A percentile compares a stretch with the other conserved stretches of the same genome.
Evolutionary conservation across 2,329 filamentous ascomycete genomes (phyloP).

Genomic region (Lasiodiplodia gonubiensis): DNA sequence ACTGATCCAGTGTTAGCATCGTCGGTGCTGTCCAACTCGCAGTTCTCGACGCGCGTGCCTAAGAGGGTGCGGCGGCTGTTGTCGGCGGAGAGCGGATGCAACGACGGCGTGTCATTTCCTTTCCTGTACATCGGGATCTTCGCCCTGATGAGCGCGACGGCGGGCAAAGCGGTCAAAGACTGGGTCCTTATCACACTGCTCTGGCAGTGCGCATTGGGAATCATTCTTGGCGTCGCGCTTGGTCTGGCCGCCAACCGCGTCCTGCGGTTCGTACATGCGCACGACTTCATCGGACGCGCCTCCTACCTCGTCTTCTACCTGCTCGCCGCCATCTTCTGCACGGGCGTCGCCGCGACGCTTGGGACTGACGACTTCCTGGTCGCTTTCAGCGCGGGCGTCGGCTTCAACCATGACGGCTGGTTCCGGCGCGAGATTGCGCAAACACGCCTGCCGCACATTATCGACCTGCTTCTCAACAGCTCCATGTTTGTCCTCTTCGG

Average conservation of each 20-base stretch:
- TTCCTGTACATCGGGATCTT: conserved; percentile 62
- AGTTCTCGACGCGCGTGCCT: conserved; percentile 59
- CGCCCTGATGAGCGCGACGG: conserved; percentile 48
- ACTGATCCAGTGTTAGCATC: conserved; percentile 64
- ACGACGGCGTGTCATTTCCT: conserved; percentile 62
- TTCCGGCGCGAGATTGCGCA: conserved; percentile 50
- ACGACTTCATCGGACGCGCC: conserved; percentile 55
- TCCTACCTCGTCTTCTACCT: conserved; percentile 63
- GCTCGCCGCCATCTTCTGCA: conserved; percentile 58
- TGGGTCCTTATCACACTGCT: conserved; percentile 61
- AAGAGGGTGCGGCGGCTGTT: conserved; percentile 58
- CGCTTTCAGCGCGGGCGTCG: conserved; percentile 61
- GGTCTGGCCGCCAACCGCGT: conserved; percentile 55
- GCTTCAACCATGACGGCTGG: conserved; percentile 61
- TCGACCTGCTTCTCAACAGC: conserved; percentile 62
- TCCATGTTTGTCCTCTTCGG: conserved; percentile 64
- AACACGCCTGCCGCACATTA: conserved; percentile 55
- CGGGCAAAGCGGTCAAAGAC: conserved; percentile 52
- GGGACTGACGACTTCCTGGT: conserved; percentile 63
- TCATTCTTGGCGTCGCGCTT: conserved; percentile 54
- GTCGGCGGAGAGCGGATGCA: conserved; percentile 61
- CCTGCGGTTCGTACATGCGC: conserved; percentile 54
- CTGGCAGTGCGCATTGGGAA: conserved; percentile 60
- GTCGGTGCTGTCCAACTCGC: conserved; percentile 59
- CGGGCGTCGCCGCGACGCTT: conserved; percentile 58